A percentile compares a stretch with the other conserved stretches of the same genome.
Evolutionary conservation across 176 grass and related monocot species (phyloP).

Genomic region (Thalia dealbata): DNA sequence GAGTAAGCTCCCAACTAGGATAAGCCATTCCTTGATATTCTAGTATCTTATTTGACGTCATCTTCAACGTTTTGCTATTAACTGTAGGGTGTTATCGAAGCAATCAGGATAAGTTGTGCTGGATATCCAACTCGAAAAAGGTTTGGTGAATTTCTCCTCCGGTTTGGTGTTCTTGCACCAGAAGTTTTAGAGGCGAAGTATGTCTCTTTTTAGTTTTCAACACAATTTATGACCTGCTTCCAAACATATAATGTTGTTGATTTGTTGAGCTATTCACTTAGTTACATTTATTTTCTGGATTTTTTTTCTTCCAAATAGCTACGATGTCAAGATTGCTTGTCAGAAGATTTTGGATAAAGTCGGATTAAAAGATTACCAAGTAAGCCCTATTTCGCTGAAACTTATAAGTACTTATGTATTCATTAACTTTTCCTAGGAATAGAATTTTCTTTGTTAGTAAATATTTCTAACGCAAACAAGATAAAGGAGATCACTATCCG

Average conservation of each 20-base stretch:
- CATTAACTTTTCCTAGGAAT: background rate
- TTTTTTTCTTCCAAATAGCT: slow-evolving; percentile 37
- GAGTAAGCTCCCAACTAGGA: slow-evolving; percentile 38
- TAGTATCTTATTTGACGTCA: background rate
- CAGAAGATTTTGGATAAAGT: slow-evolving; percentile 83
- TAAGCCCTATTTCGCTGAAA: slow-evolving; percentile 27
- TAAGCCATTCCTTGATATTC: background rate
- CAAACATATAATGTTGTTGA: slow-evolving; percentile 12
- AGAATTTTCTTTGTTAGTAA: background rate
- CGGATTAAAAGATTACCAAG: slow-evolving; percentile 74
- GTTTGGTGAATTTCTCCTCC: slow-evolving; percentile 21
- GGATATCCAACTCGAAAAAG: slow-evolving; percentile 17
- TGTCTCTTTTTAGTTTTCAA: background rate
- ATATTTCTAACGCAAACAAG: background rate
- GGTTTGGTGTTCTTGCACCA: slow-evolving; percentile 15
- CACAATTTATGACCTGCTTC: background rate
- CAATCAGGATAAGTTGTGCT: slow-evolving; percentile 17
- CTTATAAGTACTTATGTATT: slow-evolving; percentile 14
- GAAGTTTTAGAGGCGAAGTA: slow-evolving; percentile 18
- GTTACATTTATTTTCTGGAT: background rate
- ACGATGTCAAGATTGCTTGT: slow-evolving; percentile 78
- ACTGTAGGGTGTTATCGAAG: slow-evolving; percentile 17
- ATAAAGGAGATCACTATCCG: background rate
- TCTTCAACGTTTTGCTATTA: background rate
- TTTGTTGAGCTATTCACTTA: slow-evolving; percentile 23